Base-by-base conservation (phyloP, 768 basidiomycete species). In the Crucibulum laeve region DNA sequence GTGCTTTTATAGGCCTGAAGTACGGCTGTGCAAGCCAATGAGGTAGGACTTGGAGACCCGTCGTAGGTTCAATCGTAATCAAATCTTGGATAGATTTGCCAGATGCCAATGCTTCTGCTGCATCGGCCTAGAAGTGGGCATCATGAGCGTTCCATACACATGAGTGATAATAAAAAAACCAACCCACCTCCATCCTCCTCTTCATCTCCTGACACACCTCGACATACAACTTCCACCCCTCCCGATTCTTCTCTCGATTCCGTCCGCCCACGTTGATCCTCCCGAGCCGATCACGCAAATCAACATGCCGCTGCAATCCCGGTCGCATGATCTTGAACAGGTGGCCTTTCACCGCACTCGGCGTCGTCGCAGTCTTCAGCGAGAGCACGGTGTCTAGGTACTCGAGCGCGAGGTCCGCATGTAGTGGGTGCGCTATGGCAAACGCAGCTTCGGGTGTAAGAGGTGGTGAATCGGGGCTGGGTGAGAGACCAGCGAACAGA, bases 271-370 rank as follows among this genome's bases (percentile, higher is more conserved):
- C 55, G 44, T 55, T 61, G 24, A 80, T 63, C 37, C 63, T 69
- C 4, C 89, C 88, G 15, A 97, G 64, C 55, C 67, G 67, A 44
- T 89, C 82, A 32, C 95, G 70, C 46, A 96, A 60, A 56, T 93
- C 91, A 2, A 63, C 70, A 52, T 90, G 80, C 39, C 68, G 59
- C 17, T 55, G 65, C 24, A 97, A 67, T 0, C 82, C 86, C 0
- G 91, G 91, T 0, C 85, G 82, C 66, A 96, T 76, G 25, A 99
- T 62, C 63, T 96, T 91, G 77, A 96, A 99, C 25, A 99, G 59
- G 57, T 99, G 95, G 0, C 90, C 85, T 56, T 95, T 95, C 52
- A 97, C 77, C 0, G 87, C 90, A 51, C 87, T 84, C 13, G 74
- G 56, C 3, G 74, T 56, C 13, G 93, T 93, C 5, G 71, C 69